Conservation (phyloP, 345 rosid genomes). For the Balakata baccata region DNA sequence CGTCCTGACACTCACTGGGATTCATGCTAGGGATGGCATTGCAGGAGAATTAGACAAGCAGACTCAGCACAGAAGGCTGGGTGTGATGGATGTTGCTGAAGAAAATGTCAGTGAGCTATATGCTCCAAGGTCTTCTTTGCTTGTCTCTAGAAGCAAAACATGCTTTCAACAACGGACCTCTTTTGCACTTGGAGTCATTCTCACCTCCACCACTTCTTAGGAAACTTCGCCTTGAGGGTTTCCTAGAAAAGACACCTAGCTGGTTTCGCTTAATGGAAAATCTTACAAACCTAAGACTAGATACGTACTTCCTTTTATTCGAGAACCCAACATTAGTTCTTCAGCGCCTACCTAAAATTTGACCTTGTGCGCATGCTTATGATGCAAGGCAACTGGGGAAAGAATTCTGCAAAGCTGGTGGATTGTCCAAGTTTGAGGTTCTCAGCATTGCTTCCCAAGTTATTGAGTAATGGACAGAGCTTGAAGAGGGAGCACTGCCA, state of each 20-base stretch:
- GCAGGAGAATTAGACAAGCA: constrained; percentile 30
- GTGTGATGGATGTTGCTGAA: constrained; percentile 36
- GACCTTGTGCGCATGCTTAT: constrained; percentile 34
- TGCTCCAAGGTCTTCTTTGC: constrained; percentile 33
- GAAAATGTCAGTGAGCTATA: constrained; percentile 29
- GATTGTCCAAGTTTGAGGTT: constrained; percentile 41
- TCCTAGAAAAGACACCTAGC: constrained; percentile 26
- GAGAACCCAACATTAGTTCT: constrained; percentile 38
- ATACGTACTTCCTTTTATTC: constrained; percentile 30
- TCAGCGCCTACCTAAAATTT: constrained; percentile 32
- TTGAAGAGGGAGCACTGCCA: constrained; percentile 43
- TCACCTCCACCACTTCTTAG: constrained; percentile 34
- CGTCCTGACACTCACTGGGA: constrained; percentile 37
- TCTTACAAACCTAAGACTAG: constrained; percentile 32
- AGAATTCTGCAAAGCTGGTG: constrained; percentile 40
- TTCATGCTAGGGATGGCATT: constrained; percentile 26
- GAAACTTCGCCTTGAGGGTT: constrained; percentile 36
- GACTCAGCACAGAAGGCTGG: constrained; percentile 31
- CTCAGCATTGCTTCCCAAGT: constrained; percentile 35
- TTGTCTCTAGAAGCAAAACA: constrained; percentile 31
- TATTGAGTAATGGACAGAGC: constrained; percentile 40
- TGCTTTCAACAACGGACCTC: not conserved
- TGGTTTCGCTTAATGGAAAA: constrained; percentile 34
- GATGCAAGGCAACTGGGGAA: constrained; percentile 32
- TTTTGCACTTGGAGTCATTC: constrained; percentile 30